Base-by-base conservation (phyloP, 164 flowering plant species). In the Umbellularia californica region DNA sequence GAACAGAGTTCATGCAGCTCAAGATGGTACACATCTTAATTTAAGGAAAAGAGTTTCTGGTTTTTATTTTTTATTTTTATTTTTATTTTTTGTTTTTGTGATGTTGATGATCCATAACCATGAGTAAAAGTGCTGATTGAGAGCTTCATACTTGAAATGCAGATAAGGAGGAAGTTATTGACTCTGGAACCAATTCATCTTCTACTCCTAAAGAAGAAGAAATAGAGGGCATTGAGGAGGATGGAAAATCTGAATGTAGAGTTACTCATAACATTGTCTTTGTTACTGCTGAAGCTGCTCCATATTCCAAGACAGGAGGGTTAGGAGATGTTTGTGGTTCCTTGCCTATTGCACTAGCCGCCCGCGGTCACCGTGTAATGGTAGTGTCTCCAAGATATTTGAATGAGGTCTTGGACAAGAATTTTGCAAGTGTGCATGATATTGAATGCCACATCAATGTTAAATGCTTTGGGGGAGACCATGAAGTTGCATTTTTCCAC, bases 321-420 rank as follows among this genome's bases (percentile, higher is more conserved):
- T 75, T 95, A 68, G 98, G 92, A 82, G 99, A 95, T 88, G 99
- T 95, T 72, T 92, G 97, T 90, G 98, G 97, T 70, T 93, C 99
- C 79, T 81, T 95, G 79, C 99, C 99, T 47, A 81, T 90, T 76
- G 88, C 96, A 17, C 84, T 95, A 55, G 98, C 97, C 75, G 81
- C 75, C 2, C 92, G 91, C 41, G 96, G 97, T 27, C 99, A 93
- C 68, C 90, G 97, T 62, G 99, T 95, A 14, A 95, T 95, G 99
- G 99, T 95, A 73, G 86, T 95, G 55, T 83, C 95, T 74, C 99
- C 99, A 50, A 83, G 94, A 82, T 95, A 95, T 75, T 78, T 81
- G 63, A 83, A 85, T 84, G 94, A 96, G 79, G 82, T 71, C 72
- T 79, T 58, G 68, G 92, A 92, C 77, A 77, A 87, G 75, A 79